phyloP scores from a whole-genome alignment of 1,139 yeast species.

The Suhomyces wounanorum region DNA sequence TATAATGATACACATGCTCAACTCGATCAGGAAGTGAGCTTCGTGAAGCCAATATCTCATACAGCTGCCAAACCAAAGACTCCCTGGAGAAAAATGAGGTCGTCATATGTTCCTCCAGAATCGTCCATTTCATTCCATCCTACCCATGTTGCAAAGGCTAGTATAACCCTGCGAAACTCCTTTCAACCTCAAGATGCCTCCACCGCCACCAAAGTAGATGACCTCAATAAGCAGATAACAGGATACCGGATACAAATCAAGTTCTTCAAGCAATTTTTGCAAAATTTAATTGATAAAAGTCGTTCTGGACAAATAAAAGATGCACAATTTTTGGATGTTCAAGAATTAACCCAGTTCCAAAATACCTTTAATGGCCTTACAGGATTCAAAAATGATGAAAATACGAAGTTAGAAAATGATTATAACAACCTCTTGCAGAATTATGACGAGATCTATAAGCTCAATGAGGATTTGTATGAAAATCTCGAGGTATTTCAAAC shows the following conservation, averaged over 20 bases:
- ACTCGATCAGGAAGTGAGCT: conserved; percentile 33
- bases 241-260: conserved; percentile 47
- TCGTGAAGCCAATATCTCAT: conserved; percentile 17
- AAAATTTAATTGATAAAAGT: conserved; percentile 35
- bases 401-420: conserved; percentile 19
- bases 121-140: conserved; percentile 9
- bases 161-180: conserved; percentile 9
- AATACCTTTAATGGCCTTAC: conserved; percentile 22
- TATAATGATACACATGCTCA: conserved; percentile 34
- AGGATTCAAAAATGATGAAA: conserved; percentile 14
- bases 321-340: conserved; percentile 20
- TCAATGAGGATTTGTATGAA: conserved; percentile 43
- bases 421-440: conserved; percentile 27
- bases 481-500: conserved; percentile 39
- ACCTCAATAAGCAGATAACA: conserved; percentile 41
- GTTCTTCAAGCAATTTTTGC: conserved; percentile 45
- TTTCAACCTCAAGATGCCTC: conserved; percentile 19
- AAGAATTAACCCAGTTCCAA: conserved; percentile 29
- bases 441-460: conserved; percentile 37
- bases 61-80: not conserved
- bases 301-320: conserved; percentile 7
- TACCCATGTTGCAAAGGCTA: conserved; percentile 9
- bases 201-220: conserved; percentile 27
- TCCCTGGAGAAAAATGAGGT: conserved; percentile 35
- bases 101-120: conserved; percentile 21